phyloP scores from a whole-genome alignment of 192 early-diverging fungal species.

The Gaertneriomyces sp. region DNA sequence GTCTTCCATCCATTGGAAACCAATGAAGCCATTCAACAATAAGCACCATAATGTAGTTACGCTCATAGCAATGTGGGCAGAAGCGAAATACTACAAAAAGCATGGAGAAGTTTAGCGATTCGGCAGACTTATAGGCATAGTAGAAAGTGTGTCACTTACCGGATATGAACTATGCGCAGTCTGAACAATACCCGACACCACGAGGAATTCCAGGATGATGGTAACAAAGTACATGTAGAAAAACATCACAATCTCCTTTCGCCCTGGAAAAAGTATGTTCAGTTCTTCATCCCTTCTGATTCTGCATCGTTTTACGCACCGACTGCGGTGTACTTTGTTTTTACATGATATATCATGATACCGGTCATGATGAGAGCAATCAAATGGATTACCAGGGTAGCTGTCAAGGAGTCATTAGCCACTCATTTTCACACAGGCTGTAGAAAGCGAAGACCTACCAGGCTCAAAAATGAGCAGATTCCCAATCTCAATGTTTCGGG shows the following conservation, averaged over 20 bases:
- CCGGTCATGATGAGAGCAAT: slow-evolving; percentile 92
- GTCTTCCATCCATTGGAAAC: slow-evolving; percentile 96
- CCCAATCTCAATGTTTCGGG: slow-evolving; percentile 87
- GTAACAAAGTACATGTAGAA: slow-evolving; percentile 93
- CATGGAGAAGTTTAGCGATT: too few species aligned
- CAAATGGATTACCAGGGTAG: slow-evolving; percentile 90
- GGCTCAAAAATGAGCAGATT: slow-evolving; percentile 90
- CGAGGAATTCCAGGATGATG: slow-evolving; percentile 82
- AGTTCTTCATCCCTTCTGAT: not conserved
- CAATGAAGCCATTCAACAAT: slow-evolving; percentile 91
- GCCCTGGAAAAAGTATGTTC: slow-evolving; percentile 51
- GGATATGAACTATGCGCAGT: slow-evolving; percentile 53
- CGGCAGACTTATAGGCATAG: too few species aligned
- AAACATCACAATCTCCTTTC: slow-evolving; percentile 98
- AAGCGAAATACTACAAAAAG: slow-evolving; percentile 71
- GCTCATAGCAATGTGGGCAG: slow-evolving; percentile 74
- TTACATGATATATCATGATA: slow-evolving; percentile 98
- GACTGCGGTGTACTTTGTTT: slow-evolving; percentile 98
- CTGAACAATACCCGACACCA: slow-evolving; percentile 90
- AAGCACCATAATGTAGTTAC: slow-evolving; percentile 89
- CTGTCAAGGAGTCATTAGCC: slow-evolving; percentile 22
- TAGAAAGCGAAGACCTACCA: slow-evolving; percentile 24
- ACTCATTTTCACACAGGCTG: not conserved
- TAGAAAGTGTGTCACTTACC: slow-evolving; percentile 4
- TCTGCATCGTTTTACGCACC: slow-evolving; percentile 50